Base-by-base conservation (phyloP, 495 filamentous ascomycete species). In the Hyaloscypha finlandica region DNA sequence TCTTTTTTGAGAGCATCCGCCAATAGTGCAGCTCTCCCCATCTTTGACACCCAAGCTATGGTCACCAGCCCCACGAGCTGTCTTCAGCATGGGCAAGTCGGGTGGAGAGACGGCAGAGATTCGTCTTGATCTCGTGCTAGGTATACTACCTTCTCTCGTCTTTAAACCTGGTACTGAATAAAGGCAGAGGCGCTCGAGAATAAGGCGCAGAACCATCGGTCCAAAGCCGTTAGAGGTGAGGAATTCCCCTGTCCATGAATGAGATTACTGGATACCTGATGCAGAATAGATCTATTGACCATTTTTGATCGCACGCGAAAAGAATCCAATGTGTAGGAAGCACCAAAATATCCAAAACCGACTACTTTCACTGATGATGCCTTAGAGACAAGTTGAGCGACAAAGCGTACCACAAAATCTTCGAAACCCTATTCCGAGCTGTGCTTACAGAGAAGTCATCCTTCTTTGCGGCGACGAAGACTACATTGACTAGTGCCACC, bases 321-420 rank as follows among this genome's bases (percentile, higher is more conserved):
- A 51, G 84, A 76, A 68, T 74, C 83, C 29, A 85, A 84, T 66
- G 73, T 90, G 88, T 89, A 80, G 68, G 84, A 70, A 4, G 3
- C 31, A 51, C 39, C 31, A 0, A 45, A n/a, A 9, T 62, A 65
- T 30, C 30, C 52, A 30, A 62, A 65, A 57, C 25, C 8, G 16
- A 25, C 25, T 48, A 62, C 45, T 52, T 68, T 77, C 57, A 75
- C 72, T 39, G 2, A 53, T 22, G 16, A 9, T 35, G 19, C 16
- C 65, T 61, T 32, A 71, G 70, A 6, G 56, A 63, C 20, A 53
- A 74, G 19, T 78, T 92, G 61, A 87, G 84, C 58, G 93, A 97
- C 74, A 91, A 90, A 70, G 85, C 84, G 20, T 96, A 90, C 71
- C 91, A 96, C 71, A 84, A 84, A 57, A 87, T 97, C 32, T 93